Evolutionary conservation across 106 monocot genomes (phyloP).

Genomic region (Hemerocallis citrina): DNA sequence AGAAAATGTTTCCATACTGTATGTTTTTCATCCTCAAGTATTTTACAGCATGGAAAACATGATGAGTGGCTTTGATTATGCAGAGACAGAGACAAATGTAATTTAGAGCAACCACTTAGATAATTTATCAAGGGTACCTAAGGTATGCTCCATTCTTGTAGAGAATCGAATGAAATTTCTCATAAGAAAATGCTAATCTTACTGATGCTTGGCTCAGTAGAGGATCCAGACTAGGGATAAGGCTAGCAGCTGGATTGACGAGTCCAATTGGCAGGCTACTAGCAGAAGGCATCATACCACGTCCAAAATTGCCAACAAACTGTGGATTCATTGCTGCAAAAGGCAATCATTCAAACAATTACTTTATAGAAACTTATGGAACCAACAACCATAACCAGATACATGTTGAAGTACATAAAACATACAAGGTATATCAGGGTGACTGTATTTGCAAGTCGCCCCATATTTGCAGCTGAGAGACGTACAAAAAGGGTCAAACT

Average conservation of each 20-base stretch:
- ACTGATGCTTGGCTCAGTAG: slow-evolving; percentile 35
- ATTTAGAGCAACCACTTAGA: too few species aligned
- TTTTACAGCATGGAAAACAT: too few species aligned
- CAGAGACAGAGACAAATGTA: too few species aligned
- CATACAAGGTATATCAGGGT: slow-evolving; percentile 76
- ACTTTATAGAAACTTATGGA: neutral
- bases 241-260: slow-evolving; percentile 38
- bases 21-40: too few species aligned
- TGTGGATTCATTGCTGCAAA: slow-evolving; percentile 43
- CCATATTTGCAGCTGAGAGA: slow-evolving; percentile 88
- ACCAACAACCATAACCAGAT: neutral
- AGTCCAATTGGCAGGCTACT: too few species aligned
- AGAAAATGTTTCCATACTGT: too few species aligned
- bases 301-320: too few species aligned
- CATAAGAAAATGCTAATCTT: too few species aligned
- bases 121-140: neutral
- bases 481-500: slow-evolving; percentile 1
- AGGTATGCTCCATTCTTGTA: too few species aligned
- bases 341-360: slow-evolving; percentile 1
- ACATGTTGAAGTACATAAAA: neutral
- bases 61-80: too few species aligned
- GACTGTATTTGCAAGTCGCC: slow-evolving; percentile 71
- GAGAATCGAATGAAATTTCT: too few species aligned
- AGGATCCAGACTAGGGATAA: slow-evolving; percentile 51
- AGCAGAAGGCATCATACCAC: too few species aligned